phyloP scores from a whole-genome alignment of 108 stramenopile species.

The Nannochloropsis oceanica region DNA sequence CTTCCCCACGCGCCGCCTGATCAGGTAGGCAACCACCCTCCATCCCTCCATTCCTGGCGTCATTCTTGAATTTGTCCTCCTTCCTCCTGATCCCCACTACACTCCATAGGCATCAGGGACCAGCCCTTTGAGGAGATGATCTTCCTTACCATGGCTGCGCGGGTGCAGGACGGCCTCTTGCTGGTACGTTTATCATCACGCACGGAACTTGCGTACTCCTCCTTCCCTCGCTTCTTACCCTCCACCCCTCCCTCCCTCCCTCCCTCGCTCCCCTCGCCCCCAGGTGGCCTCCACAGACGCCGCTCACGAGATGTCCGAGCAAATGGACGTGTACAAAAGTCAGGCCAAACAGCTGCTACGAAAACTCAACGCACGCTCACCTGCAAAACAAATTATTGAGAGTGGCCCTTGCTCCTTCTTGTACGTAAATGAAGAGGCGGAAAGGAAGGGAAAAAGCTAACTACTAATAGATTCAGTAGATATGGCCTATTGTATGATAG shows the following conservation, averaged over 20 bases:
- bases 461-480: background rate
- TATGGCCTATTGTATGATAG: conserved; percentile 55
- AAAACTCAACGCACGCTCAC: conserved; percentile 30
- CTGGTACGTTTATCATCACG: background rate
- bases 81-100: background rate
- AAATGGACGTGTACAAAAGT: conserved; percentile 20
- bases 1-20: background rate
- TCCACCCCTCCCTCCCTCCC: background rate
- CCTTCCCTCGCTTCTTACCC: background rate
- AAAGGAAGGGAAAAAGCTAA: no score
- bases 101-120: background rate
- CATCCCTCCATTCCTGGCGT: no score
- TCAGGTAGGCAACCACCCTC: background rate
- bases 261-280: background rate
- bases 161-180: conserved; percentile 28
- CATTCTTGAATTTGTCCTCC: background rate
- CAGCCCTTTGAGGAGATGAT: background rate
- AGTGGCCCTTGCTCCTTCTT: conserved; percentile 49
- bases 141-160: conserved; percentile 7
- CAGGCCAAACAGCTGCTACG: conserved; percentile 45
- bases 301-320: conserved; percentile 14
- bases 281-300: conserved; percentile 34
- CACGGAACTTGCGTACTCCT: background rate
- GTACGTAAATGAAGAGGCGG: conserved; percentile 40
- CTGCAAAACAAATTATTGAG: conserved; percentile 42